A percentile compares a stretch with the other conserved stretches of the same genome.
Conservation (phyloP, 164 flowering plant species). For the Vitis labrusca region DNA sequence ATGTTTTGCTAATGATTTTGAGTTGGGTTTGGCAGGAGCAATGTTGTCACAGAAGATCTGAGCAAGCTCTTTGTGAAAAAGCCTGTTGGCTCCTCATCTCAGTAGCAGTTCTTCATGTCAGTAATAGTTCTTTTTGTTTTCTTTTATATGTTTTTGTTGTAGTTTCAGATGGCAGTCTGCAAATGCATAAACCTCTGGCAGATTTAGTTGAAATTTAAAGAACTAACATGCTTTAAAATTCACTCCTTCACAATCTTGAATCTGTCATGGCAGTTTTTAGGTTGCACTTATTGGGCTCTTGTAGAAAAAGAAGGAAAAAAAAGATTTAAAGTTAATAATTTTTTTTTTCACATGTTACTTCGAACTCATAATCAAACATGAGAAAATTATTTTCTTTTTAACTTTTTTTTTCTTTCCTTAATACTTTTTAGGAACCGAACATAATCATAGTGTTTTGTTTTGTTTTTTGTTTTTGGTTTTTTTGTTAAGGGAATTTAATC, state of each 20-base stretch:
- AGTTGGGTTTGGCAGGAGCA: conserved; percentile 59
- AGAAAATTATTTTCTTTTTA: too few relatives aligned
- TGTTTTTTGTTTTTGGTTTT: too few relatives aligned
- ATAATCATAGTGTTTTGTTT: too few relatives aligned
- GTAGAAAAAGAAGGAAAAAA: background rate
- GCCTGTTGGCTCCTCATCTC: conserved; percentile 25
- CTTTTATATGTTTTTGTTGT: background rate
- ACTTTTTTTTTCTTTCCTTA: too few relatives aligned
- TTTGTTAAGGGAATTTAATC: too few relatives aligned
- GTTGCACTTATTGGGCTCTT: background rate
- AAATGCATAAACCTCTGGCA: background rate
- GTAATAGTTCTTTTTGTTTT: conserved; percentile 2
- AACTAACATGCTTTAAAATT: background rate
- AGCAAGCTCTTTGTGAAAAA: conserved; percentile 73
- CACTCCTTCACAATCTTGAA: background rate
- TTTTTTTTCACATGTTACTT: too few relatives aligned
- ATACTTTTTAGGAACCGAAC: too few relatives aligned
- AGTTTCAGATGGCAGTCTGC: background rate
- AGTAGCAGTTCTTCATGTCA: conserved; percentile 5
- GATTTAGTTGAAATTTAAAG: conserved; percentile 11
- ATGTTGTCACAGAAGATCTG: conserved; percentile 82
- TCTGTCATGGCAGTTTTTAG: background rate
- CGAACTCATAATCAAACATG: too few relatives aligned
- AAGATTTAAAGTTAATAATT: too few relatives aligned
- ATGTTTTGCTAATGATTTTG: conserved; percentile 8